These are phyloP conservation scores for Dysphania ambrosioides DNA, from an alignment of 148 eudicot species.

Conservation along the genomic window DNA sequence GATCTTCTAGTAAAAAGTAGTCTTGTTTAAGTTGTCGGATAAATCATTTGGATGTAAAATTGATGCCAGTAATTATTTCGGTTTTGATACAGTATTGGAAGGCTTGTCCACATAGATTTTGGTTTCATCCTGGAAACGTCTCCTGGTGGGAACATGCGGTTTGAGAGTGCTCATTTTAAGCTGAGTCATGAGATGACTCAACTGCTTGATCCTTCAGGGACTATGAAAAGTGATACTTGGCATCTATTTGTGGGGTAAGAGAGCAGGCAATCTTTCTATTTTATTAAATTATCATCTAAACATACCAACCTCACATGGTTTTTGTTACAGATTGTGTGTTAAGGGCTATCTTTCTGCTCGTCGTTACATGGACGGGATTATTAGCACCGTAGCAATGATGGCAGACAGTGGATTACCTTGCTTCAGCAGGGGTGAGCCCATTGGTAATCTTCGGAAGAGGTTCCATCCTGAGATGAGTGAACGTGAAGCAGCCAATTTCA, in stretches of 20 bases:
- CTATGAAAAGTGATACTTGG: conserved; percentile 98
- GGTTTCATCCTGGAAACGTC: conserved; percentile 98
- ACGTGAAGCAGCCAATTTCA: conserved; percentile 89
- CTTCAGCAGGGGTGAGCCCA: conserved; percentile 93
- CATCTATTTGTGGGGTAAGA: conserved; percentile 74
- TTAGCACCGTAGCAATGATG: conserved; percentile 86
- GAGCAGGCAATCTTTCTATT: background rate
- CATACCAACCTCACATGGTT: conserved; percentile 13
- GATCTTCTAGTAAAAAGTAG: too few relatives aligned
- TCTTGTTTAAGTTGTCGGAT: background rate
- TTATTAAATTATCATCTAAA: background rate
- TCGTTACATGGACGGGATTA: conserved; percentile 92
- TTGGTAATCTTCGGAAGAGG: conserved; percentile 86
- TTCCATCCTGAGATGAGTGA: conserved; percentile 98
- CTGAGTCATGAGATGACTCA: conserved; percentile 99
- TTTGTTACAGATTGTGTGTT: conserved; percentile 68
- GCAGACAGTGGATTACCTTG: conserved; percentile 96
- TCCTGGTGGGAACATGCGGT: conserved; percentile 96
- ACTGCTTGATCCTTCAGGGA: conserved; percentile 92
- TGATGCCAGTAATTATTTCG: conserved; percentile 8
- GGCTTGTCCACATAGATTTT: conserved; percentile 98
- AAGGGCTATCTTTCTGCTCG: conserved; percentile 98
- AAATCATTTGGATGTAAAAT: background rate
- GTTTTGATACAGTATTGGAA: conserved; percentile 58
- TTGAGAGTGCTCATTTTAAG: conserved; percentile 97